phyloP scores from a whole-genome alignment of 2,329 filamentous ascomycete species.

The Coniochaeta ligniaria region DNA sequence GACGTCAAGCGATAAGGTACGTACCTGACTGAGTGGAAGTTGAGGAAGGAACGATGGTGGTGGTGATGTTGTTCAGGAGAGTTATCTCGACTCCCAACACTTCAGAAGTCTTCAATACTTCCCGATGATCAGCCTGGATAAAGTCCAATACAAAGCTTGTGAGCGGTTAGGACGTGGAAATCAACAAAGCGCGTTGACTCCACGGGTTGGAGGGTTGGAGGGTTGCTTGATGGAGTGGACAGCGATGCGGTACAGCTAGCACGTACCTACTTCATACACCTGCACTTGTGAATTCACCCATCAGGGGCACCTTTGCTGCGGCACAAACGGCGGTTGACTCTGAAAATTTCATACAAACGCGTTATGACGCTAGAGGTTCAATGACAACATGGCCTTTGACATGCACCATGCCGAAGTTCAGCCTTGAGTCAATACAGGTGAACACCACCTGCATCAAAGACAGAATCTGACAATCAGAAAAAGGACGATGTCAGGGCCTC shows the following conservation, averaged over 20 bases:
- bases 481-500: constrained; percentile 24
- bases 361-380: not conserved
- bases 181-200: not conserved
- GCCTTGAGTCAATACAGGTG: not conserved
- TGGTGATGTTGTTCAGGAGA: no score
- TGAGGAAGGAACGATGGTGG: not conserved
- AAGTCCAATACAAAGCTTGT: no score
- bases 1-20: not conserved
- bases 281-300: not conserved
- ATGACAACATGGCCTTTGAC: not conserved
- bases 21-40: not conserved
- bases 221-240: no score
- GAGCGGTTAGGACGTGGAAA: not conserved
- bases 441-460: not conserved
- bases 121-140: no score
- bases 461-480: not conserved
- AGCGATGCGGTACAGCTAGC: not conserved
- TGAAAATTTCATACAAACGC: not conserved
- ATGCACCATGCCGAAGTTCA: not conserved
- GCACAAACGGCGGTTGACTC: not conserved
- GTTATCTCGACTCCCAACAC: no score
- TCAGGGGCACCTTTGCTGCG: not conserved
- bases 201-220: no score
- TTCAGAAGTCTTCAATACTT: no score
- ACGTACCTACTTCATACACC: not conserved